Conservation (phyloP, 2,329 filamentous ascomycete species). For the Botrytis aclada region DNA sequence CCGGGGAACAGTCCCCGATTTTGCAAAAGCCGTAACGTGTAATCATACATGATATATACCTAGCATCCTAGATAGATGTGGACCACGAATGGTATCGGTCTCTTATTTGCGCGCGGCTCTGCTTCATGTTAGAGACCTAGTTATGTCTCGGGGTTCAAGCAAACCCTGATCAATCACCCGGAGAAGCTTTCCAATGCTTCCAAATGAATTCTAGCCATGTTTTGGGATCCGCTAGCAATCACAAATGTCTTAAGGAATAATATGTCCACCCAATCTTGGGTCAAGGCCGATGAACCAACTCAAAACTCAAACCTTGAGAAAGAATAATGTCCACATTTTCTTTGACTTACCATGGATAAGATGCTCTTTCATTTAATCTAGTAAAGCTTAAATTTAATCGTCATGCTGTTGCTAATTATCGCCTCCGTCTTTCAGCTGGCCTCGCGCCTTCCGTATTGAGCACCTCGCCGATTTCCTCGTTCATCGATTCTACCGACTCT, state of each 20-base stretch:
- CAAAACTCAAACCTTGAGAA: background rate
- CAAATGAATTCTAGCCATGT: background rate
- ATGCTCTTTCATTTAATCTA: background rate
- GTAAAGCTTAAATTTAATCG: background rate
- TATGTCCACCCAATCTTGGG: conserved; percentile 4
- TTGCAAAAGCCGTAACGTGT: background rate
- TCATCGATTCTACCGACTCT: background rate
- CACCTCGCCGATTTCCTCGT: background rate
- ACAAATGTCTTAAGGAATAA: background rate
- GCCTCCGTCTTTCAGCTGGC: conserved; percentile 11
- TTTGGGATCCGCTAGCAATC: conserved; percentile 7
- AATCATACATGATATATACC: background rate
- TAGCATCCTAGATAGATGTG: background rate
- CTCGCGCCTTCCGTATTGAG: background rate
- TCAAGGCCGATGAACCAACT: background rate
- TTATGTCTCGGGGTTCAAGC: conserved; percentile 7
- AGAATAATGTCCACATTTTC: background rate
- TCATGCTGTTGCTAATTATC: conserved; percentile 4
- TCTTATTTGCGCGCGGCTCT: conserved; percentile 14
- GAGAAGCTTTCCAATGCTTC: conserved; percentile 12
- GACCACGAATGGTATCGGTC: background rate
- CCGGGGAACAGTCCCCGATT: background rate
- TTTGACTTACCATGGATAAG: background rate
- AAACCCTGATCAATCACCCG: background rate
- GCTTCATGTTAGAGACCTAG: background rate